These are phyloP conservation scores for Trichosphaerium sp. DNA, from an alignment of 78 protist species.

Conservation along the genomic window DNA sequence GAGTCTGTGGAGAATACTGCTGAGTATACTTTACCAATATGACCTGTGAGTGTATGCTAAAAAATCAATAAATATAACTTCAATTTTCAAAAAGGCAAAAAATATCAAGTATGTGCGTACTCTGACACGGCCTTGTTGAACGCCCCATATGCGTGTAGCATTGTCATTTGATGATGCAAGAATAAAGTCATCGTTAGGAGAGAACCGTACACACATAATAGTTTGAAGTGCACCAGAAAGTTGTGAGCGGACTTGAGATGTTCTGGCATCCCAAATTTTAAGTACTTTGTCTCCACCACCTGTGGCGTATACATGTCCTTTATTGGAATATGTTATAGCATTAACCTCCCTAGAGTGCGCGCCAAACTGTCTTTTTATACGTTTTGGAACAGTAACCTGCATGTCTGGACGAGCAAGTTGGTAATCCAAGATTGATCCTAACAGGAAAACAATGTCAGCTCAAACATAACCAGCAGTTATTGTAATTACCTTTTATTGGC, in stretches of 20 bases:
- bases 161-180: constrained; percentile 51
- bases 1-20: constrained; percentile 4
- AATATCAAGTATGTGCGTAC: too few relatives aligned
- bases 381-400: too few relatives aligned
- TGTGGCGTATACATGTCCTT: constrained; percentile 38
- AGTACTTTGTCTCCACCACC: constrained; percentile 51
- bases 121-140: constrained; percentile 25
- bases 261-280: constrained; percentile 60
- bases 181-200: constrained; percentile 30
- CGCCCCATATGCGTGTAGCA: constrained; percentile 42
- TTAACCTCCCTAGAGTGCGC: constrained; percentile 43
- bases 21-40: constrained; percentile 37
- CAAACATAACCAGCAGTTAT: too few relatives aligned
- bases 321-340: constrained; percentile 16
- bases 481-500: too few relatives aligned
- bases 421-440: too few relatives aligned
- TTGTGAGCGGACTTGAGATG: constrained; percentile 12
- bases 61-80: too few relatives aligned
- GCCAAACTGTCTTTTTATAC: not conserved
- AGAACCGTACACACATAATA: constrained; percentile 40
- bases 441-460: too few relatives aligned
- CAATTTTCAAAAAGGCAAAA: too few relatives aligned
- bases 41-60: constrained; percentile 71
- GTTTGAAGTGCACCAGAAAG: constrained; percentile 52
- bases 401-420: too few relatives aligned